Evolutionary conservation across 805 yeast species (phyloP).

Genomic region (Candida yuanshanica): DNA sequence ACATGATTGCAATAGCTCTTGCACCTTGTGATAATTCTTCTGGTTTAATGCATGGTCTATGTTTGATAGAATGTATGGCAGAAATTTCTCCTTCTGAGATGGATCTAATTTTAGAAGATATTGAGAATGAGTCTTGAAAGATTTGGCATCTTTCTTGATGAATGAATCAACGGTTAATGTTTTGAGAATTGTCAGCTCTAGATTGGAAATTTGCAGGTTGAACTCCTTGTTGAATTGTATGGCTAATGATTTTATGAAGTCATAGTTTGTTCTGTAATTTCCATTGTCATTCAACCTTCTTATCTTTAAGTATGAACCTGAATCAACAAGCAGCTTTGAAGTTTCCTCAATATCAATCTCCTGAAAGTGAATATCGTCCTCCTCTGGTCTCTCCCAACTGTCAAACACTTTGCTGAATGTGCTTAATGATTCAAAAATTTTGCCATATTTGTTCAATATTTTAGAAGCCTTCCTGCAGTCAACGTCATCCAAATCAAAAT

Average conservation of each 20-base stretch:
- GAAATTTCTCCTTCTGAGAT: constrained; percentile 23
- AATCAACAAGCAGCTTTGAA: constrained; percentile 28
- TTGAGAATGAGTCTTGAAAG: constrained; percentile 25
- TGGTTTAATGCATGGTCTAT: constrained; percentile 33
- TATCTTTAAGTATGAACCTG: constrained; percentile 15
- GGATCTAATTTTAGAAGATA: constrained; percentile 12
- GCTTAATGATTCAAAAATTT: constrained; percentile 28
- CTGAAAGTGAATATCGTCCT: constrained; percentile 35
- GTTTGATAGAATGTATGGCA: constrained; percentile 32
- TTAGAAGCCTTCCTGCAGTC: constrained; percentile 54
- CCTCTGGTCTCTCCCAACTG: constrained; percentile 27
- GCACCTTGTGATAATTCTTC: constrained; percentile 34
- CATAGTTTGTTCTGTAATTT: constrained; percentile 15
- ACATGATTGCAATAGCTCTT: constrained; percentile 31
- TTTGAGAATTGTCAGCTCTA: constrained; percentile 28
- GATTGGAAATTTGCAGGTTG: constrained; percentile 15
- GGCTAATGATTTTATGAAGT: constrained; percentile 14
- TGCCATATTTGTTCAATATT: constrained; percentile 40
- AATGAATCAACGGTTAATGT: constrained; percentile 37
- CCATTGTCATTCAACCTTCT: constrained; percentile 15
- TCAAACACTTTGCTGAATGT: constrained; percentile 40
- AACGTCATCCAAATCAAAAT: constrained; percentile 67
- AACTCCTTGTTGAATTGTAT: constrained; percentile 15
- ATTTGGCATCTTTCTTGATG: constrained; percentile 22
- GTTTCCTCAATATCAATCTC: constrained; percentile 37